Percentiles rank a stretch among this genome's conserved stretches.
Conservation (phyloP, 1,139 yeast species). For the Saccharomyces pastorianus region DNA sequence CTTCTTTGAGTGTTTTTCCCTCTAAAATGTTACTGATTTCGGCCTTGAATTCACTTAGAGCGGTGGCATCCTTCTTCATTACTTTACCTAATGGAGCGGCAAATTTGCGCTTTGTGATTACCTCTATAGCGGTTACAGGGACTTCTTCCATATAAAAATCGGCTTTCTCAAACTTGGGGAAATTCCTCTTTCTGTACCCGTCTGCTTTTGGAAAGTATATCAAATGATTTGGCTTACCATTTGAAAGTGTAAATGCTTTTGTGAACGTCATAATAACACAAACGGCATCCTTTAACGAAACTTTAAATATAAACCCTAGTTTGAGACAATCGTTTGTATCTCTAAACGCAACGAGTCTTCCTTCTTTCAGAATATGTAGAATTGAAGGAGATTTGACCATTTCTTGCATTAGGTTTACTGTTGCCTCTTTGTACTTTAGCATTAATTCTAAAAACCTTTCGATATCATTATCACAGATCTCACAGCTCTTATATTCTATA, state of each 20-base stretch:
- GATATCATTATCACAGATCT: slow-evolving; percentile 36
- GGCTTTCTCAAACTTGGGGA: slow-evolving; percentile 31
- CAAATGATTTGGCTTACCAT: slow-evolving; percentile 33
- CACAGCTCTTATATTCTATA: slow-evolving; percentile 35
- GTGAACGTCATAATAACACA: slow-evolving; percentile 26
- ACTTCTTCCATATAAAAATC: slow-evolving; percentile 39
- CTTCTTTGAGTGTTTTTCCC: slow-evolving; percentile 40
- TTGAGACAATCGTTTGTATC: slow-evolving; percentile 38
- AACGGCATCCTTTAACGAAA: slow-evolving; percentile 34
- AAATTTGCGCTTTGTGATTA: slow-evolving; percentile 42
- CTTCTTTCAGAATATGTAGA: slow-evolving; percentile 42
- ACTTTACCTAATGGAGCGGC: slow-evolving; percentile 39
- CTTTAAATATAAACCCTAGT: slow-evolving; percentile 49
- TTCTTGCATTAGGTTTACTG: slow-evolving; percentile 42
- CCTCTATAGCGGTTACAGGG: slow-evolving; percentile 42
- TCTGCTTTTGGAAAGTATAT: slow-evolving; percentile 47
- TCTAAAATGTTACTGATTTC: slow-evolving; percentile 38
- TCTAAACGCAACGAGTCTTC: slow-evolving; percentile 55
- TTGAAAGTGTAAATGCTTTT: slow-evolving; percentile 22
- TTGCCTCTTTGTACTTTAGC: slow-evolving; percentile 39
- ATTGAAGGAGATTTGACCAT: slow-evolving; percentile 41
- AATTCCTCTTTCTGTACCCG: slow-evolving; percentile 28
- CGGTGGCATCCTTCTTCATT: slow-evolving; percentile 38
- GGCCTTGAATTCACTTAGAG: slow-evolving; percentile 37
- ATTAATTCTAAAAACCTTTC: slow-evolving; percentile 41